A percentile compares a stretch with the other conserved stretches of the same genome.
phyloP scores from a whole-genome alignment of 2,329 filamentous ascomycete species.

The Talaromyces atroroseus region DNA sequence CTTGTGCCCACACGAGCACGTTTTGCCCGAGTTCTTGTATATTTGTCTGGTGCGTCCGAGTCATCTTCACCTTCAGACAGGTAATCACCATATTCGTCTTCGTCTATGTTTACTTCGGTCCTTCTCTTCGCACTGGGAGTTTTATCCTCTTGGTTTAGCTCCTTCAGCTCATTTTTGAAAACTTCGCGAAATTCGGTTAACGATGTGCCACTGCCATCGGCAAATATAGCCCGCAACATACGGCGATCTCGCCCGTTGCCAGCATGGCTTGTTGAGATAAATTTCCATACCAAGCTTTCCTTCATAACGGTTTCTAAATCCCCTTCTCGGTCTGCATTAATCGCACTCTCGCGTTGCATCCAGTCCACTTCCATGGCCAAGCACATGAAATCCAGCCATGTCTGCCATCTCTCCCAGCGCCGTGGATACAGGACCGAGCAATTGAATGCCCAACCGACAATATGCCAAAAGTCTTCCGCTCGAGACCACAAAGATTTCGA shows the following conservation, averaged over 20 bases:
- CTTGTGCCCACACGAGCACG: slow-evolving; percentile 28
- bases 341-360: slow-evolving; percentile 25
- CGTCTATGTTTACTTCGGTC: slow-evolving; percentile 41
- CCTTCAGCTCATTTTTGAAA: slow-evolving; percentile 42
- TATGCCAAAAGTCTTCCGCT: slow-evolving; percentile 84
- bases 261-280: slow-evolving; percentile 29
- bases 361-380: slow-evolving; percentile 43
- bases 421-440: slow-evolving; percentile 68
- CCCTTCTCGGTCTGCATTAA: slow-evolving; percentile 11
- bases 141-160: slow-evolving; percentile 25
- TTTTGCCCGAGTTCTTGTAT: slow-evolving; percentile 23
- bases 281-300: slow-evolving; percentile 40
- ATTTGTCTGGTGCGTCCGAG: slow-evolving; percentile 21
- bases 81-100: slow-evolving; percentile 44
- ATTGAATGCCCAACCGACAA: slow-evolving; percentile 88
- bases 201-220: slow-evolving; percentile 34
- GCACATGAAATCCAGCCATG: slow-evolving; percentile 70
- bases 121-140: slow-evolving; percentile 26
- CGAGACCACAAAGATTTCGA: slow-evolving; percentile 64
- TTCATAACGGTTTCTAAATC: slow-evolving; percentile 20
- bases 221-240: slow-evolving; percentile 44
- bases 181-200: slow-evolving; percentile 41
- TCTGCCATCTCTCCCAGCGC: slow-evolving; percentile 75
- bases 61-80: slow-evolving; percentile 33
- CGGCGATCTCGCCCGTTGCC: slow-evolving; percentile 34